phyloP scores from a whole-genome alignment of 345 rosid species.

The Sapria himalayana region DNA sequence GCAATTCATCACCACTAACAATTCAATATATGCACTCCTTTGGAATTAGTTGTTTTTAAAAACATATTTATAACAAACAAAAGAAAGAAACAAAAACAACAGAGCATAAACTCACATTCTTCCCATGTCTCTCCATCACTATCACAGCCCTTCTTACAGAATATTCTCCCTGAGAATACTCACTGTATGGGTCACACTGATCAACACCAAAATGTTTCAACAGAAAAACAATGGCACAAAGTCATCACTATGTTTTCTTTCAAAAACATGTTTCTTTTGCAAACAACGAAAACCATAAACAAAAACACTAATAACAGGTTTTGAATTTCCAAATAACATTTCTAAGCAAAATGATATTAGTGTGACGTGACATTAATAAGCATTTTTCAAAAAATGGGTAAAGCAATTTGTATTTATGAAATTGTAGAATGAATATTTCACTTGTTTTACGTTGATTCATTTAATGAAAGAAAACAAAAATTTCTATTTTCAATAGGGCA shows the following conservation, averaged over 20 bases:
- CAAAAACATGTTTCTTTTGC: no score
- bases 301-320: no score
- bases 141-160: conserved; percentile 89
- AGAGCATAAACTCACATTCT: conserved; percentile 49
- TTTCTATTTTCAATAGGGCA: no score
- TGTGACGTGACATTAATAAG: no score
- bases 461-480: no score
- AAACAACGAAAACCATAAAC: background rate
- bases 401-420: no score
- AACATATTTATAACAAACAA: background rate
- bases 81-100: background rate
- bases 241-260: background rate
- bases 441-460: no score
- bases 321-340: background rate
- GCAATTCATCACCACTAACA: conserved; percentile 12
- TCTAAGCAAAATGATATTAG: background rate
- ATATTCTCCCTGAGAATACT: conserved; percentile 74
- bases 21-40: background rate
- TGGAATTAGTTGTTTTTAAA: no score
- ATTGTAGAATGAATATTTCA: no score
- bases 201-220: background rate
- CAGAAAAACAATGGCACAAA: background rate
- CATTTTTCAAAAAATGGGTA: no score
- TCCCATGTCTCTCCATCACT: conserved; percentile 78
- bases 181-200: conserved; percentile 2